These are phyloP conservation scores for Mariannaea elegans DNA, from an alignment of 2,329 filamentous ascomycete genomes.

Conservation along the genomic window DNA sequence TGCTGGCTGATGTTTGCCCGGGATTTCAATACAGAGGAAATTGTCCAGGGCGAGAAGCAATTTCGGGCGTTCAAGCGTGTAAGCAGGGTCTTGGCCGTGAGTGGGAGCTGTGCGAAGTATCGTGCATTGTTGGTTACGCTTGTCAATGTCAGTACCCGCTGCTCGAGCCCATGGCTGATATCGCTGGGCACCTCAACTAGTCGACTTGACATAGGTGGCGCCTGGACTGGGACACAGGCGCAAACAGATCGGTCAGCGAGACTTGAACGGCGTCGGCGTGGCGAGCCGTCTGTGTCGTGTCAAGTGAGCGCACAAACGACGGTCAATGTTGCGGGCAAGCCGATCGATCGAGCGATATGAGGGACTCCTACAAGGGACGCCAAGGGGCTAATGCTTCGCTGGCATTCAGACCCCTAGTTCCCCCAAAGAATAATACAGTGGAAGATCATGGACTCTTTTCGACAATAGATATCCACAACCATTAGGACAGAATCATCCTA, in stretches of 20 bases:
- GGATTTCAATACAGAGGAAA: conserved; percentile 31
- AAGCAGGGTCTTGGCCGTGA: background rate
- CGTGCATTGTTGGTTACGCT: background rate
- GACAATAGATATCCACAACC: background rate
- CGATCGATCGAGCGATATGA: conserved; percentile 18
- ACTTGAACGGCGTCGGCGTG: background rate
- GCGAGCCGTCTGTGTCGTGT: background rate
- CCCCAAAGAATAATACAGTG: conserved; percentile 7
- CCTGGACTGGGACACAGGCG: background rate
- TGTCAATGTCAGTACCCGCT: background rate
- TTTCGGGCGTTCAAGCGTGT: conserved; percentile 33
- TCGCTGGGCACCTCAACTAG: background rate
- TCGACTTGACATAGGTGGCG: too few species aligned
- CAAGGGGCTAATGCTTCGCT: conserved; percentile 19
- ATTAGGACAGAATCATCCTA: background rate
- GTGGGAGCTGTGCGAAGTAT: background rate
- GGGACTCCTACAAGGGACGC: background rate
- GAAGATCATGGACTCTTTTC: background rate
- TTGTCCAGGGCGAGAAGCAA: conserved; percentile 35
- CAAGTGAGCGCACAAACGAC: background rate
- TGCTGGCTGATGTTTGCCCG: conserved; percentile 10
- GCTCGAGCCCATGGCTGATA: background rate
- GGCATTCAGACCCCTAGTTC: conserved; percentile 8
- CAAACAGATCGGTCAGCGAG: background rate
- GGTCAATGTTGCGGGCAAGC: conserved; percentile 4